Evolutionary conservation across 2,329 filamentous ascomycete genomes (phyloP), one percentile per base, ranked within the genome.

Genomic region (Aspergillus japonicus): DNA sequence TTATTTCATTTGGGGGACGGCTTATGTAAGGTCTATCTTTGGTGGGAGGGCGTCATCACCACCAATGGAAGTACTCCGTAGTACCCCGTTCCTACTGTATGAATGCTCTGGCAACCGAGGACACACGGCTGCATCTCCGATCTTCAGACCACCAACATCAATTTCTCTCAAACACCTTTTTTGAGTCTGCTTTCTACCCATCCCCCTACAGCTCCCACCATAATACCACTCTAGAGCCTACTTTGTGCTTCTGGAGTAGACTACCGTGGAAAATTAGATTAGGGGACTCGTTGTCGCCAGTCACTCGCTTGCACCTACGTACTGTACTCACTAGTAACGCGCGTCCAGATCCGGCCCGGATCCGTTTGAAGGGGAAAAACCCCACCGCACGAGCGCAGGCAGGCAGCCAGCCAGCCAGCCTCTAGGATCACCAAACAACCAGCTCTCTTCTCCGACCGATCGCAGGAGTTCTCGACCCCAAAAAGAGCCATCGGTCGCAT

Each of bases 321-420:
- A 35, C 33, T 35, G 64, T 65, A 35, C 33, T 35, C 16, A 44
- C 39, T 44, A 44, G 14, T 44, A 44, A 68, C 66, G 66, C 66
- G 66, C 66, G 66, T 68, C 64, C 64, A 65, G 61, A 64, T 65
- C 58, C 64, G 57, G 54, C 50, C 60, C 64, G 60, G 65, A 60
- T 66, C 59, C 61, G 62, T 63, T 56, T 58, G 47, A 55, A 57
- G 23, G 50, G 42, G 48, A 35, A 59, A 62, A 60, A 64, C 66
- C 65, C 66, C 63, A 66, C 66, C 65, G 65, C 65, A 68, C 65
- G 66, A 67, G 64, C 54, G 59, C 64, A 59, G 60, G 54, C 57
- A 62, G 61, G 60, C 23, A 23, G 23, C 23, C 61, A 64, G 63
- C 64, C 23, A 23, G 23, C 23, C 61, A 64, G 63, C 64, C 58